Percentiles rank a stretch among this genome's conserved stretches.
These are phyloP conservation scores for Lactarius evosmus DNA, from an alignment of 768 basidiomycete genomes.

Conservation along the genomic window DNA sequence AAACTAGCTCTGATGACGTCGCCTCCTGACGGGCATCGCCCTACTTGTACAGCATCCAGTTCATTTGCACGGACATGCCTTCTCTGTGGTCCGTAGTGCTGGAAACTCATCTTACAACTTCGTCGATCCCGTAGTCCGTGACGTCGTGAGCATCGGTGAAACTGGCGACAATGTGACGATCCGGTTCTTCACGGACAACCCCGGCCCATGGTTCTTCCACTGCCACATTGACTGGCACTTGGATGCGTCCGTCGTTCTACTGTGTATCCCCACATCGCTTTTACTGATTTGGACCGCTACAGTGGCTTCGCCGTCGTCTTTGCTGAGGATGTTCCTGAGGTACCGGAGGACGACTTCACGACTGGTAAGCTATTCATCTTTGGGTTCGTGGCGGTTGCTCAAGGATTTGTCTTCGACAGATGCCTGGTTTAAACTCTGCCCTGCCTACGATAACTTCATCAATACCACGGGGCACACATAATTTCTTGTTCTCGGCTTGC, in stretches of 20 bases:
- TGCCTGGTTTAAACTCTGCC: constrained; percentile 11
- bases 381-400: neutral
- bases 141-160: constrained; percentile 27
- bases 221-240: constrained; percentile 36
- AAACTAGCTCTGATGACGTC: no score
- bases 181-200: constrained; percentile 34
- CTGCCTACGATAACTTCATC: constrained; percentile 10
- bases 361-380: neutral
- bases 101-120: constrained; percentile 19
- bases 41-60: constrained; percentile 21
- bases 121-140: constrained; percentile 27
- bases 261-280: constrained; percentile 34
- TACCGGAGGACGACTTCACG: neutral
- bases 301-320: constrained; percentile 22
- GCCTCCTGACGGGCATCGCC: neutral
- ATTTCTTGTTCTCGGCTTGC: neutral
- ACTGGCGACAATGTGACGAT: constrained; percentile 27
- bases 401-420: neutral
- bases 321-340: constrained; percentile 19
- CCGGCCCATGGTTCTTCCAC: constrained; percentile 34
- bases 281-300: neutral
- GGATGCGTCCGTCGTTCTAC: constrained; percentile 49
- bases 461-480: neutral
- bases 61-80: constrained; percentile 23
- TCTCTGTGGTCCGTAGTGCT: constrained; percentile 19